Conservation (phyloP, 495 filamentous ascomycete species). For the Extremus antarcticus region DNA sequence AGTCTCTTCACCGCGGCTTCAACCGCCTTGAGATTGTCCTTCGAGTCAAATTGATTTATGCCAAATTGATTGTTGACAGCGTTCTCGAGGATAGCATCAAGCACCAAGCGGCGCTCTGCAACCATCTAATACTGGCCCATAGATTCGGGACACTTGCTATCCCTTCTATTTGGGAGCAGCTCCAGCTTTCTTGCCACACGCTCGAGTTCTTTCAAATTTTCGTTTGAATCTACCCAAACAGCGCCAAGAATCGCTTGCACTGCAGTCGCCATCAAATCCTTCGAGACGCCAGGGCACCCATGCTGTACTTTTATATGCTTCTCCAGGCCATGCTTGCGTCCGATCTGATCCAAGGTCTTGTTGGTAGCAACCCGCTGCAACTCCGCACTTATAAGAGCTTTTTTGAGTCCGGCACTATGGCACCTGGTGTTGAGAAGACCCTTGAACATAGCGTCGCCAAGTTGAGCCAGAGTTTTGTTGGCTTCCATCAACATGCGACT, state of each 20-base stretch:
- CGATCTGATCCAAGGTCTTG: not conserved
- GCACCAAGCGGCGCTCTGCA: too few species aligned
- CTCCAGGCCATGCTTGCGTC: not conserved
- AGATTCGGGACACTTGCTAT: too few species aligned
- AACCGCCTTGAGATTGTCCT: not conserved
- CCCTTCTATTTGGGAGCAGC: not conserved
- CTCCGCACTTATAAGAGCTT: not conserved
- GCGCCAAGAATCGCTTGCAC: not conserved
- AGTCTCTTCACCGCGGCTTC: not conserved
- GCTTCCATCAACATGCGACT: not conserved
- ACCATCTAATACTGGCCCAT: too few species aligned
- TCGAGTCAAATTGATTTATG: not conserved
- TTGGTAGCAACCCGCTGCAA: not conserved
- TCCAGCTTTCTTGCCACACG: not conserved
- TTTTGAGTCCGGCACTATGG: not conserved
- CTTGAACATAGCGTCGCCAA: slow-evolving; percentile 1
- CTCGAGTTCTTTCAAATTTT: not conserved
- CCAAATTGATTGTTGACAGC: too few species aligned
- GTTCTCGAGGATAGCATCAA: too few species aligned
- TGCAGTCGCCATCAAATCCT: not conserved
- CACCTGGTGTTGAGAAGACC: not conserved
- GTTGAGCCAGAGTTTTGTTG: slow-evolving; percentile 3
- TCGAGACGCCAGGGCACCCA: not conserved
- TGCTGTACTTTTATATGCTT: not conserved
- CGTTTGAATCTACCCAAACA: not conserved